phyloP scores from a whole-genome alignment of 306 rosid genomes.

The Prunus mongolica region DNA sequence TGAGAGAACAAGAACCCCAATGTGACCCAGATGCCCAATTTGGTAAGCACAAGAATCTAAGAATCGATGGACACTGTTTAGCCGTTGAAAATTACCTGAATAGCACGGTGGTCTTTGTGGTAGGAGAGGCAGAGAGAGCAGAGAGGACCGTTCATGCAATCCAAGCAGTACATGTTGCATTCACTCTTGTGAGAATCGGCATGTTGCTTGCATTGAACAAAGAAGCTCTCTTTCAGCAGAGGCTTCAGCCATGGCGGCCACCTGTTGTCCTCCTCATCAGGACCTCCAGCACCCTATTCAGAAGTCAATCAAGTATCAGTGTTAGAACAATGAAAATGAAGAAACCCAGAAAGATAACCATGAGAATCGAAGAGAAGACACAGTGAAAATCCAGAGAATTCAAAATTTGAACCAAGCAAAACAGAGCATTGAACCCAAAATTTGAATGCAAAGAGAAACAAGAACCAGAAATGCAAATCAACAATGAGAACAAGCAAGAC shows the following conservation, averaged over 20 bases:
- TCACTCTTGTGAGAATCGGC: conserved; percentile 95
- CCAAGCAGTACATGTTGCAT: conserved; percentile 97
- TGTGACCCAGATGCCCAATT: not conserved
- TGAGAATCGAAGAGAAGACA: not conserved
- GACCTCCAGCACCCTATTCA: conserved; percentile 86
- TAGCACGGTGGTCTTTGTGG: conserved; percentile 87
- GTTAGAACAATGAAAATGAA: not conserved
- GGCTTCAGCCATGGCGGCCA: conserved; percentile 99
- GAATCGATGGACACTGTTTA: not conserved
- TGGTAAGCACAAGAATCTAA: not conserved
- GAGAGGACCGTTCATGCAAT: conserved; percentile 88
- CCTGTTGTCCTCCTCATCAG: conserved; percentile 76
- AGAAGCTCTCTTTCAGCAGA: conserved; percentile 71
- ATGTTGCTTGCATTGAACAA: conserved; percentile 88
- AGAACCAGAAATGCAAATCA: not conserved
- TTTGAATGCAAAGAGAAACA: not conserved
- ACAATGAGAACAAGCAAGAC: not conserved
- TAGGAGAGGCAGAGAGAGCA: conserved; percentile 81
- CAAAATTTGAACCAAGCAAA: conserved; percentile 2
- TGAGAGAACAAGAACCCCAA: conserved; percentile 1
- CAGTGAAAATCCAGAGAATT: conserved; percentile 10
- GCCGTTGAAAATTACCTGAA: conserved; percentile 53
- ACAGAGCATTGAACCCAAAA: conserved; percentile 14
- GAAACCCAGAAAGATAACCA: not conserved
- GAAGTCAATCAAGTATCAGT: conserved; percentile 10